Conservation (phyloP, 169 alveolate genomes). For the Plasmodium coatneyi region DNA sequence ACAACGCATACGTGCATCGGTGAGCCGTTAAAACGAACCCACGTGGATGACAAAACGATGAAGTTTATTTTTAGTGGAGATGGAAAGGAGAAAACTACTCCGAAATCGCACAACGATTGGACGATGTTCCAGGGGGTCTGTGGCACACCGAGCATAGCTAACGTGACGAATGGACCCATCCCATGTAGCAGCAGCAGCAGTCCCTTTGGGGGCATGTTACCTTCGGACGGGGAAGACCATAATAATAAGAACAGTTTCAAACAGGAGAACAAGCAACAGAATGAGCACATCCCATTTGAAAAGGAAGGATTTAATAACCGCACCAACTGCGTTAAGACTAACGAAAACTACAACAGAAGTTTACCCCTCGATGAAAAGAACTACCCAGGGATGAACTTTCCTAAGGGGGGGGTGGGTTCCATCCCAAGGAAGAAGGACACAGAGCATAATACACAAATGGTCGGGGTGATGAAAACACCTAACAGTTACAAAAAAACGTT, state of each 20-base stretch:
- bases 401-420: not conserved
- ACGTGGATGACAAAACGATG: not conserved
- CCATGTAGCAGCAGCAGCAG: not conserved
- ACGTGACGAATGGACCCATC: not conserved
- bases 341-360: not conserved
- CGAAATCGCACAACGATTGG: not conserved
- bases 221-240: not conserved
- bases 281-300: not conserved
- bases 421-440: constrained; percentile 2
- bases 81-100: not conserved
- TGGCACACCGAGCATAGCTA: not conserved
- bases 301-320: not conserved
- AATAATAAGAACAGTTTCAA: not conserved
- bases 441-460: not conserved
- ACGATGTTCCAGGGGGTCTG: not conserved
- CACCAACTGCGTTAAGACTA: not conserved
- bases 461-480: not conserved
- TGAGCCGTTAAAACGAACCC: not conserved
- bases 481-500: not conserved
- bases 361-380: not conserved
- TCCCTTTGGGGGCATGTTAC: not conserved
- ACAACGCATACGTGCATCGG: not conserved
- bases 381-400: not conserved
- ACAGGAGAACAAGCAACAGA: not conserved
- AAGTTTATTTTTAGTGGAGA: not conserved